Base-by-base conservation (phyloP, 345 rosid species). In the Arabidopsis suecica region DNA sequence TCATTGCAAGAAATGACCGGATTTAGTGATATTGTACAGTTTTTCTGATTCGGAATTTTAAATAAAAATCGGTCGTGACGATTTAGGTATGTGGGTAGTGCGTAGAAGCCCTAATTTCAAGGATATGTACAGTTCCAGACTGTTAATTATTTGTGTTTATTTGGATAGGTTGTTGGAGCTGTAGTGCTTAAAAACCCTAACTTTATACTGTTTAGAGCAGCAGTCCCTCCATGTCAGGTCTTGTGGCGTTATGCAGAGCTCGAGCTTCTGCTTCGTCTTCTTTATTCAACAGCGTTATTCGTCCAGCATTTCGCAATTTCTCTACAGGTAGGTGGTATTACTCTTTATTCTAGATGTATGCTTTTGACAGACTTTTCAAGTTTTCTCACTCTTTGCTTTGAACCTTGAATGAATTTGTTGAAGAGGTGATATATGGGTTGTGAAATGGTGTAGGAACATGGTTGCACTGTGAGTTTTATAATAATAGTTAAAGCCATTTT, bases 201-300 rank as follows among this genome's bases (percentile, higher is more conserved):
- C 36, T 50, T 68, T 66, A 7, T 4, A 25, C 20, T 57, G 32
- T 25, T 56, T 41, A n/a, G 71, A 36, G 20, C 71, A 45, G 50
- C 69, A 16, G 18, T 44, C 69, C 34, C 20, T 37, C 36, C 11
- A 65, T 66, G 81, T 44, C 73, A 36, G 73, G 74, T 47, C 74
- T 78, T 72, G 79, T 68, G 67, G 80, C 80, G 57, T n/a, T 78
- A 49, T 57, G 69, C 40, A 76, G 66, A 50, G 79, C 80, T 80
- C 77, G 73, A 56, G 72, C 77, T 57, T 41, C 76, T 57, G 61
- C 72, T 57, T 47, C 79, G 12, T 47, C 77, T 30, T 60, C 59
- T 65, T 32, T 80, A 2, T 45, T 75, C 56, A 75, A 25, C 7
- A 18, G 57, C 53, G 30, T 80, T 61, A 11, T 80, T 56, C 83